These are phyloP conservation scores for Pseudogymnoascus sp. DNA, from an alignment of 2,329 filamentous ascomycete species.

Conservation along the genomic window DNA sequence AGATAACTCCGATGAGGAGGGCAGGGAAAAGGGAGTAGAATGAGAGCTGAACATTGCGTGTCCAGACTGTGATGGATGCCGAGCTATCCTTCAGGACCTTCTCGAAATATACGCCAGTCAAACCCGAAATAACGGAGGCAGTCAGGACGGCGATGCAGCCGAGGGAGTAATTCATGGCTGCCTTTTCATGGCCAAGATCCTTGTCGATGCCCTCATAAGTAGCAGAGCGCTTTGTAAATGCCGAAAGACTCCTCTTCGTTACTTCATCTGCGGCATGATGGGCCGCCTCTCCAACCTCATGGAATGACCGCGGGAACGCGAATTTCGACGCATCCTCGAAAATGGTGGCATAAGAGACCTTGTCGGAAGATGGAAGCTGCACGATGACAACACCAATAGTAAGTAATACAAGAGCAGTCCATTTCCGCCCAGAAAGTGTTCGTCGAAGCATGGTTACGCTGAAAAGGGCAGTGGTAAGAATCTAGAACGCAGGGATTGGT, in stretches of 20 bases:
- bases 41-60: constrained; percentile 87
- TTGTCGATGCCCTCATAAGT: constrained; percentile 84
- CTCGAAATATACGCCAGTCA: constrained; percentile 83
- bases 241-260: constrained; percentile 40
- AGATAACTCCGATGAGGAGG: constrained; percentile 75
- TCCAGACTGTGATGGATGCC: constrained; percentile 73
- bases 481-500: constrained; percentile 36
- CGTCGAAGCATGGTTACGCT: constrained; percentile 70
- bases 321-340: constrained; percentile 44
- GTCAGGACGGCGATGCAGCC: constrained; percentile 72
- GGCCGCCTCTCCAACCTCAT: constrained; percentile 60
- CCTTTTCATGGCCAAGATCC: constrained; percentile 42
- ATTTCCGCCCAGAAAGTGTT: constrained; percentile 63
- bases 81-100: constrained; percentile 86
- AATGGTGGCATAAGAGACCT: constrained; percentile 53
- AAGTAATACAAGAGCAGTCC: constrained; percentile 71
- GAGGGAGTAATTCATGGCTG: constrained; percentile 65
- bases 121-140: constrained; percentile 70
- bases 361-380: constrained; percentile 59
- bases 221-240: constrained; percentile 62
- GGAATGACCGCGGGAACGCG: constrained; percentile 71
- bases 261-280: constrained; percentile 43
- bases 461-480: constrained; percentile 82
- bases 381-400: constrained; percentile 78
- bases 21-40: constrained; percentile 92